phyloP scores from a whole-genome alignment of 768 basidiomycete species.

The Kwoniella sp. region DNA sequence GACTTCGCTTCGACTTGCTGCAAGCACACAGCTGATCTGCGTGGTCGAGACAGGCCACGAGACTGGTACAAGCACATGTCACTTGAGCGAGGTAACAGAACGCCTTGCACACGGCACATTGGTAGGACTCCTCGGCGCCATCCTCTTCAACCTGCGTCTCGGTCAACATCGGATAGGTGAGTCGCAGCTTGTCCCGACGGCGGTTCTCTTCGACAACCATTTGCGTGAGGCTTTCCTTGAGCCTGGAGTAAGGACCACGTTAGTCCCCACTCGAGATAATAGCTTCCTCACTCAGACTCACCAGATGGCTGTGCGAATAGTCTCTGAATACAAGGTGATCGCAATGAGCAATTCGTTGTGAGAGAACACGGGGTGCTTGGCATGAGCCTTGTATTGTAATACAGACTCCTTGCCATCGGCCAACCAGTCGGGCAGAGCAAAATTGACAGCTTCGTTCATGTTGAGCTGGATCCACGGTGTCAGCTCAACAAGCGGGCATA shows the following conservation, averaged over 20 bases:
- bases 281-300: too few relatives aligned
- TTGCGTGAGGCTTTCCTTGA: conserved; percentile 73
- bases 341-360: conserved; percentile 95
- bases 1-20: conserved; percentile 56
- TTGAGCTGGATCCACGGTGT: conserved; percentile 82
- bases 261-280: too few relatives aligned
- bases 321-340: conserved; percentile 91
- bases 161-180: conserved; percentile 54
- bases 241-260: conserved; percentile 58
- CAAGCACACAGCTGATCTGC: conserved; percentile 69
- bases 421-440: conserved; percentile 94
- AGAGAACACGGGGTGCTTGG: conserved; percentile 93
- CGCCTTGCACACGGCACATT: conserved; percentile 84
- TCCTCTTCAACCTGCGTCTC: conserved; percentile 76
- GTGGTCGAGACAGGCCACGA: conserved; percentile 83
- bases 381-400: conserved; percentile 78
- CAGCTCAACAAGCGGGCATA: too few relatives aligned
- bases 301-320: conserved; percentile 91
- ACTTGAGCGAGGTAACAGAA: conserved; percentile 95
- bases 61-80: conserved; percentile 68
- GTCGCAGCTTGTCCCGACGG: conserved; percentile 63
- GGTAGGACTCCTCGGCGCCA: conserved; percentile 87
- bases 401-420: conserved; percentile 81
- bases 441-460: conserved; percentile 99
- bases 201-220: conserved; percentile 81